Evolutionary conservation across 2,329 filamentous ascomycete species (phyloP).

Genomic region (Colletotrichum musicola): DNA sequence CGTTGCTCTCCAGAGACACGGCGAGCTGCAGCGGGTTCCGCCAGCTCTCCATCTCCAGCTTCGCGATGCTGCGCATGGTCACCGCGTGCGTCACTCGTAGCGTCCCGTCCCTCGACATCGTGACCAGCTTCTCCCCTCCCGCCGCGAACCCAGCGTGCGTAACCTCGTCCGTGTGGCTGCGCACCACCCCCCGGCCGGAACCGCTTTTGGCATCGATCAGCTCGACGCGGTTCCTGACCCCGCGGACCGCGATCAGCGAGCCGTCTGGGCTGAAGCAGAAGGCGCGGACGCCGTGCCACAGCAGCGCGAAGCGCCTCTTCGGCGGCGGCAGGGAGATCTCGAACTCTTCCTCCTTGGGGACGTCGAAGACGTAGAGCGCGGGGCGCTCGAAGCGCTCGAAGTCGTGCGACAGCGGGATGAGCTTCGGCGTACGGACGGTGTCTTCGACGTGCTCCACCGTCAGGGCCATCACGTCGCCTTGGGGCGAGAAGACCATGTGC

Average conservation of each 20-base stretch:
- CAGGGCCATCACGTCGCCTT: constrained; percentile 17
- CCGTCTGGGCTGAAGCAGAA: constrained; percentile 33
- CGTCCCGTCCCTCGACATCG: constrained; percentile 33
- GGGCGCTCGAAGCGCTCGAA: constrained; percentile 26
- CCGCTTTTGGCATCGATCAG: constrained; percentile 19
- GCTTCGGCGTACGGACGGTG: background rate
- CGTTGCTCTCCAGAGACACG: background rate
- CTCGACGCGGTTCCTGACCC: constrained; percentile 33
- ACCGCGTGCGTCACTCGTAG: constrained; percentile 26
- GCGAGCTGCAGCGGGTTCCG: constrained; percentile 36
- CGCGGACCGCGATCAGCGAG: constrained; percentile 17
- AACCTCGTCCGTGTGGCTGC: constrained; percentile 37
- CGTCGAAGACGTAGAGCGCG: constrained; percentile 21
- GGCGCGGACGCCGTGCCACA: constrained; percentile 29
- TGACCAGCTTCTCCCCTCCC: constrained; percentile 21
- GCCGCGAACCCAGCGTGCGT: constrained; percentile 37
- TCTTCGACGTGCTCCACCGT: constrained; percentile 28
- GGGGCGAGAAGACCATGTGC: constrained; percentile 28
- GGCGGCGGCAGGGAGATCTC: background rate
- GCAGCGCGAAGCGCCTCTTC: constrained; percentile 7
- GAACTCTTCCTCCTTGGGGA: background rate
- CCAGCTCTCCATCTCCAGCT: constrained; percentile 36
- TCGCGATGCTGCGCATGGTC: constrained; percentile 25
- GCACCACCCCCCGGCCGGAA: constrained; percentile 23
- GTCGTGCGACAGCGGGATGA: constrained; percentile 24